These are phyloP conservation scores for Ceratorhiza oryzae-sativae DNA, from an alignment of 1,284 basidiomycete genomes.

Conservation along the genomic window DNA sequence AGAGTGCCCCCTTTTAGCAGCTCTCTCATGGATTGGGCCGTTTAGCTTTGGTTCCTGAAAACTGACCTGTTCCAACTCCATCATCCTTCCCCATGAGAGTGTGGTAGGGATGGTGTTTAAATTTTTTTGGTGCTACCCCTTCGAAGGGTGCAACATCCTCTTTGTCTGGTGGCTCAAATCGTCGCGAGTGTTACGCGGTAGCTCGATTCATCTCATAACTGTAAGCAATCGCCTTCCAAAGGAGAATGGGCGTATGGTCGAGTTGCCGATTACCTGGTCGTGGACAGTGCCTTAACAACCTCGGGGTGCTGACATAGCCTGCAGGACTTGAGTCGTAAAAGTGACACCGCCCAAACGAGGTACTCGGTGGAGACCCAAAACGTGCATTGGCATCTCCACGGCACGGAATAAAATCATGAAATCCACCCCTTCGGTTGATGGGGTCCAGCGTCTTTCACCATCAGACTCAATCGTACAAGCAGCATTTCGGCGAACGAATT, in stretches of 20 bases:
- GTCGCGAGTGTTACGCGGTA: neutral
- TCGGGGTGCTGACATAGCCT: no score
- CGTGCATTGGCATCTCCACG: neutral
- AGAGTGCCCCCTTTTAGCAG: neutral
- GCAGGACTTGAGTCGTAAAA: no score
- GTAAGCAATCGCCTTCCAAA: conserved; percentile 6
- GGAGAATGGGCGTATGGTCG: neutral
- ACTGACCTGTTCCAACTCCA: neutral
- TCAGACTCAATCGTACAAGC: neutral
- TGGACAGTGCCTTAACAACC: neutral
- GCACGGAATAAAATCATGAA: neutral
- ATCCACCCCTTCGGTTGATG: neutral
- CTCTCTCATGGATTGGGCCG: neutral
- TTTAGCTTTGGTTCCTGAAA: neutral
- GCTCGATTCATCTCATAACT: neutral
- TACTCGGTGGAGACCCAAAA: neutral
- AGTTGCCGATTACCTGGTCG: neutral
- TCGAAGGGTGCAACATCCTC: neutral
- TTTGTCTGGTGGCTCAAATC: neutral
- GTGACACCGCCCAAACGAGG: neutral
- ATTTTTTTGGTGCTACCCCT: neutral
- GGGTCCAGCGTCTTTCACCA: neutral
- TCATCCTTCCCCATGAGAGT: neutral
- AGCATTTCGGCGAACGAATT: neutral
- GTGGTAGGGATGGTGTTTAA: conserved; percentile 1